Percentiles rank a stretch among this genome's conserved stretches.
Evolutionary conservation across 2,329 filamentous ascomycete genomes (phyloP).

Genomic region (Magnaporthales sp.): DNA sequence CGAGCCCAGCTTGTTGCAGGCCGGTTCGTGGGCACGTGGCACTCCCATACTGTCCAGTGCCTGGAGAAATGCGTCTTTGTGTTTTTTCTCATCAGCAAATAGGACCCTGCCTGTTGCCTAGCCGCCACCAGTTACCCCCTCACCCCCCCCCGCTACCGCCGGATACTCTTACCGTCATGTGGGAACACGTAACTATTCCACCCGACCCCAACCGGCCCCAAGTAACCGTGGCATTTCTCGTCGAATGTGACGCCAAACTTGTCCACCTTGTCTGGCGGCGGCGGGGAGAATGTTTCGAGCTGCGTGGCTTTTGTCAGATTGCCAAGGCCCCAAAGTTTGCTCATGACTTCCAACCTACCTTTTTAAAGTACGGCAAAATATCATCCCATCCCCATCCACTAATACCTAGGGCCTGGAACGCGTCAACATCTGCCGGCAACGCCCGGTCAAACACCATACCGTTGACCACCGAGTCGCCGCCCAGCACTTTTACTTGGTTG

Average conservation of each 20-base stretch:
- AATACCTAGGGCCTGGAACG: slow-evolving; percentile 47
- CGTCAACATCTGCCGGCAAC: slow-evolving; percentile 35
- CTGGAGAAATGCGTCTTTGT: neutral
- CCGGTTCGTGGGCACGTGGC: neutral
- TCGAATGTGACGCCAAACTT: slow-evolving; percentile 6
- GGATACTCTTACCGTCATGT: neutral
- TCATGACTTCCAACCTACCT: slow-evolving; percentile 7
- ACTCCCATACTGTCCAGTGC: neutral
- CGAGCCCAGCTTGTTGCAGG: slow-evolving; percentile 25
- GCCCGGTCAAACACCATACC: slow-evolving; percentile 38
- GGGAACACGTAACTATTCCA: slow-evolving; percentile 4
- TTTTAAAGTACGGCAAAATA: slow-evolving; percentile 13
- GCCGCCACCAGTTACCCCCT: too few species aligned
- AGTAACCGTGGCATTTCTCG: slow-evolving; percentile 6
- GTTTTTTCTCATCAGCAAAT: neutral
- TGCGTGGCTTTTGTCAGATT: neutral
- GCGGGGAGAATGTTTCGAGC: slow-evolving; percentile 14
- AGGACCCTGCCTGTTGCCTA: neutral
- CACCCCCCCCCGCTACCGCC: too few species aligned
- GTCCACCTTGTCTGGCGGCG: neutral
- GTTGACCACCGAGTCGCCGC: slow-evolving; percentile 51
- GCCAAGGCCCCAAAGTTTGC: slow-evolving; percentile 7
- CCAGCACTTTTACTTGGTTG: slow-evolving; percentile 35
- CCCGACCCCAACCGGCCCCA: slow-evolving; percentile 8
- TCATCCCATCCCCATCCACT: slow-evolving; percentile 42